Evolutionary conservation across 352 stramenopile species (phyloP).

Genomic region (Plasmopara halstedii): DNA sequence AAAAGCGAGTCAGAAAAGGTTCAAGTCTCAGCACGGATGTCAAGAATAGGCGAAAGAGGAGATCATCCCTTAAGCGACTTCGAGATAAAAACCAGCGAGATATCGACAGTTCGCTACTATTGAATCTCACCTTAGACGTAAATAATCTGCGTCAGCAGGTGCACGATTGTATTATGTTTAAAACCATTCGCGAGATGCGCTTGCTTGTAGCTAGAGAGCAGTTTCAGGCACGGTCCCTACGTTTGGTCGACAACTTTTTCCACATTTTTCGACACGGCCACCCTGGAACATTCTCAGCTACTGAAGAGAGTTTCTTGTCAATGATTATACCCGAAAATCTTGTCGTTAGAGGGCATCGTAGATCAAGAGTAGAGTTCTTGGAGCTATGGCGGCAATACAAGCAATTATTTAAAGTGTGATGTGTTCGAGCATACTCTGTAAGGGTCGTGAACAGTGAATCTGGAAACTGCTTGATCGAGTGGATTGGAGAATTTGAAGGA

Average conservation of each 20-base stretch:
- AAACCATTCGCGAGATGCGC: slow-evolving; percentile 17
- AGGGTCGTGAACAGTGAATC: slow-evolving; percentile 16
- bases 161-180: slow-evolving; percentile 14
- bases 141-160: slow-evolving; percentile 25
- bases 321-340: slow-evolving; percentile 19
- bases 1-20: not conserved
- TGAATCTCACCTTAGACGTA: slow-evolving; percentile 25
- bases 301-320: slow-evolving; percentile 16
- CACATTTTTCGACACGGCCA: slow-evolving; percentile 22
- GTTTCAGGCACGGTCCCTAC: slow-evolving; percentile 19
- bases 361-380: slow-evolving; percentile 19
- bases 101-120: slow-evolving; percentile 8
- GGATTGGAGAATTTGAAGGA: slow-evolving; percentile 22
- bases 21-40: not conserved
- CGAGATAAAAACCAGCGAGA: slow-evolving; percentile 10
- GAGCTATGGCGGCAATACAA: slow-evolving; percentile 45
- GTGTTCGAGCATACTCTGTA: slow-evolving; percentile 10
- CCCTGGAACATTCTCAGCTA: not conserved
- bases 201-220: slow-evolving; percentile 18
- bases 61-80: too few relatives aligned
- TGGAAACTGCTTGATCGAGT: slow-evolving; percentile 23
- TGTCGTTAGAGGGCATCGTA: slow-evolving; percentile 8
- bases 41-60: too few relatives aligned
- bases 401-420: slow-evolving; percentile 23
- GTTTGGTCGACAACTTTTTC: slow-evolving; percentile 27